phyloP scores from a whole-genome alignment of 1,139 yeast genomes.

The Kodamaea derodonti region DNA sequence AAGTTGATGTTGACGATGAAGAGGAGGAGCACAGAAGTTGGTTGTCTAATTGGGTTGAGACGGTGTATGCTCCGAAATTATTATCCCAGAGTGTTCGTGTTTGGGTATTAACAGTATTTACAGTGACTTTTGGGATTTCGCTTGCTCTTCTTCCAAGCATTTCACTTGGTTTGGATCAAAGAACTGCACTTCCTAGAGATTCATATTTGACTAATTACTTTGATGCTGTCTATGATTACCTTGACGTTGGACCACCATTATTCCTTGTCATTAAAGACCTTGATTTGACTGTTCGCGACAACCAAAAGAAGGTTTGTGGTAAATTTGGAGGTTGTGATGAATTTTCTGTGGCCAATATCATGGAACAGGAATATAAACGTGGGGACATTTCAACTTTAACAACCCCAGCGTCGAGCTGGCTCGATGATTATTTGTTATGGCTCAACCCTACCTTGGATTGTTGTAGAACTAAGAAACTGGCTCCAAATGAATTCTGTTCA shows the following conservation, averaged over 20 bases:
- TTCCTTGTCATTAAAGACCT: conserved; percentile 71
- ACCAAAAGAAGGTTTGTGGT: conserved; percentile 81
- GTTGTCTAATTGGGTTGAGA: conserved; percentile 26
- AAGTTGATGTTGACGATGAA: conserved; percentile 12
- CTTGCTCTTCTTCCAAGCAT: conserved; percentile 66
- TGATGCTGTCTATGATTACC: conserved; percentile 64
- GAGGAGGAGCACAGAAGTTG: conserved; percentile 26
- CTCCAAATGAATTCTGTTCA: conserved; percentile 49
- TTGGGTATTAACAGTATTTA: conserved; percentile 36
- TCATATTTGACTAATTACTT: conserved; percentile 81
- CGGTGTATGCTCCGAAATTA: conserved; percentile 2
- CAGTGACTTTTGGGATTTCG: conserved; percentile 63
- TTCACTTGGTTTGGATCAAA: conserved; percentile 80
- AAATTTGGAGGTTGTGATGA: conserved; percentile 80
- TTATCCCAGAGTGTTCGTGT: not conserved
- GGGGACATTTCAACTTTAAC: conserved; percentile 59
- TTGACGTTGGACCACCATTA: conserved; percentile 89
- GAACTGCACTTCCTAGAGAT: conserved; percentile 78
- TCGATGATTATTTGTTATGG: conserved; percentile 87
- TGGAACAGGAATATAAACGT: conserved; percentile 81
- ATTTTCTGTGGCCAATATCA: conserved; percentile 72
- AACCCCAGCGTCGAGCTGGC: conserved; percentile 88
- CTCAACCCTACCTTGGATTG: conserved; percentile 85
- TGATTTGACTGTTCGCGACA: conserved; percentile 55
- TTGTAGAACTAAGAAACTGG: conserved; percentile 58